phyloP scores from a whole-genome alignment of 345 rosid species.

The Melastoma malabathricum region DNA sequence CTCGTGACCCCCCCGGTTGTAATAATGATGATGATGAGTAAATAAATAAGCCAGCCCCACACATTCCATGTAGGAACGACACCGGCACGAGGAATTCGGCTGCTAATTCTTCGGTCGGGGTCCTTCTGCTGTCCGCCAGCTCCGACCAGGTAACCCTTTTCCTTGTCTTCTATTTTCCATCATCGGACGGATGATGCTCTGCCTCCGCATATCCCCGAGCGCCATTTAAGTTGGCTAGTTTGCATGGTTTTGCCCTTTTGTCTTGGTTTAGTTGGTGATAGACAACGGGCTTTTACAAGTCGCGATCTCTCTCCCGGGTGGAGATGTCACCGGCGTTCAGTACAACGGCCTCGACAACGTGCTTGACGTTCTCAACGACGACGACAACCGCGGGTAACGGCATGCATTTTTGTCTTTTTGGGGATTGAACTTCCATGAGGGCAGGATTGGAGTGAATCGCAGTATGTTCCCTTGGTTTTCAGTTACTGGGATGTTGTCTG shows the following conservation, averaged over 20 bases:
- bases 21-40: no score
- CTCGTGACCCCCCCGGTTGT: no score
- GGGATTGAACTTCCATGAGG: neutral
- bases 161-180: neutral
- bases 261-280: conserved; percentile 37
- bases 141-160: conserved; percentile 9
- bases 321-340: conserved; percentile 42
- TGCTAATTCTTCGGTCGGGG: conserved; percentile 1
- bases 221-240: neutral
- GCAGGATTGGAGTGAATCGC: neutral
- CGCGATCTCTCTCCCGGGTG: conserved; percentile 45
- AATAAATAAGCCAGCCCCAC: no score
- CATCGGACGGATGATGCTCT: neutral
- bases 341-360: conserved; percentile 51
- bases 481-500: conserved; percentile 91
- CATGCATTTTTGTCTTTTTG: neutral
- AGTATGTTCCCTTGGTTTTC: neutral
- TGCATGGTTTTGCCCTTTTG: neutral
- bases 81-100: no score
- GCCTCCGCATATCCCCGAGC: neutral
- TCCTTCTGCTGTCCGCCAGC: conserved; percentile 5
- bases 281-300: conserved; percentile 58
- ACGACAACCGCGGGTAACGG: conserved; percentile 48
- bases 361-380: conserved; percentile 20
- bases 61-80: no score